A percentile compares a stretch with the other conserved stretches of the same genome.
These are phyloP conservation scores for Barbatosphaeria neglecta DNA, from an alignment of 495 filamentous ascomycete genomes.

Conservation along the genomic window DNA sequence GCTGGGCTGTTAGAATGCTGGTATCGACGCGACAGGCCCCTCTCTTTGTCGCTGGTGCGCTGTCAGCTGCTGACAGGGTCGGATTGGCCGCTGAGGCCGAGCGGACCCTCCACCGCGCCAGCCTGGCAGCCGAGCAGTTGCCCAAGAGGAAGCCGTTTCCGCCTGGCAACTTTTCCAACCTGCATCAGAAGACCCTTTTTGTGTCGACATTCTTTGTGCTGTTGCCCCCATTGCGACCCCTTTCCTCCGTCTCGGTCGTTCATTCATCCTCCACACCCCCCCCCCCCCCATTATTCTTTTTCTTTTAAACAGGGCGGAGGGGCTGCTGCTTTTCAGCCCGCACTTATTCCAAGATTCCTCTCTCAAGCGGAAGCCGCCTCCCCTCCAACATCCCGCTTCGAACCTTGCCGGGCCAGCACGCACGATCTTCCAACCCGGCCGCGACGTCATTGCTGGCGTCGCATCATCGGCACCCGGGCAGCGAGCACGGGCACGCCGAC, in stretches of 20 bases:
- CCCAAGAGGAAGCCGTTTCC: too few relatives aligned
- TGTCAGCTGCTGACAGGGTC: too few relatives aligned
- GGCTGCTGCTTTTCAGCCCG: slow-evolving; percentile 51
- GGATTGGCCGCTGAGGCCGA: too few relatives aligned
- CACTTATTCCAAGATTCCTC: slow-evolving; percentile 45
- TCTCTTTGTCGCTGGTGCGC: too few relatives aligned
- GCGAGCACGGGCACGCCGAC: slow-evolving; percentile 12
- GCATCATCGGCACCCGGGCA: slow-evolving; percentile 12
- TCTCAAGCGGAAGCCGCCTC: slow-evolving; percentile 34
- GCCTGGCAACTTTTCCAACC: too few relatives aligned
- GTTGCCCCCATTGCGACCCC: slow-evolving; percentile 2
- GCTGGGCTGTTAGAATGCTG: too few relatives aligned
- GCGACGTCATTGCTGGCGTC: slow-evolving; percentile 29
- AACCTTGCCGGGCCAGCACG: slow-evolving; percentile 32
- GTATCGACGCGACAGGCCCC: too few relatives aligned
- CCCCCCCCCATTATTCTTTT: slow-evolving; percentile 4
- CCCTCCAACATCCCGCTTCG: slow-evolving; percentile 54
- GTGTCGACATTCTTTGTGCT: background rate
- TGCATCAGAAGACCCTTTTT: too few relatives aligned
- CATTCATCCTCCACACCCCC: slow-evolving; percentile 3
- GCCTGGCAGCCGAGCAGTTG: too few relatives aligned
- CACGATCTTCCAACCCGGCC: slow-evolving; percentile 7
- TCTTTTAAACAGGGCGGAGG: slow-evolving; percentile 22
- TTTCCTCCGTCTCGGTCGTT: slow-evolving; percentile 2
- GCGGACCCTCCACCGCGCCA: too few relatives aligned